Conservation (phyloP, 306 rosid species). For the Leucaena leucocephala region DNA sequence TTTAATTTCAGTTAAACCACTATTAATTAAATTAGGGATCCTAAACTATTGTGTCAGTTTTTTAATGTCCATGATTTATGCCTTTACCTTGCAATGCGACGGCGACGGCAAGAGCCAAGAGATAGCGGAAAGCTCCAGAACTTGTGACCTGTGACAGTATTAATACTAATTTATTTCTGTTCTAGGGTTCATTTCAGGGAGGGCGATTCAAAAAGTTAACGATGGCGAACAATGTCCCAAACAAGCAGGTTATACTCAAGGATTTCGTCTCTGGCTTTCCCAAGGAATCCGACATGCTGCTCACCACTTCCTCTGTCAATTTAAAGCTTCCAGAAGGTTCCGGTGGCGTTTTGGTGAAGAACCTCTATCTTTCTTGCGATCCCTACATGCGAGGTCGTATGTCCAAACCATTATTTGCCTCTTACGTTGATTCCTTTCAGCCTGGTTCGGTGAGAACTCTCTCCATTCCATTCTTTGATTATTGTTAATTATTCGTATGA, state of each 20-base stretch:
- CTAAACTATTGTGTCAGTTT: too few species aligned
- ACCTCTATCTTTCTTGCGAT: constrained; percentile 17
- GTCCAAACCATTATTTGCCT: neutral
- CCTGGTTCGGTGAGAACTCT: constrained; percentile 14
- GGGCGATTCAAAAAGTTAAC: too few species aligned
- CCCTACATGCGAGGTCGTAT: neutral
- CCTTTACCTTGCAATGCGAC: too few species aligned
- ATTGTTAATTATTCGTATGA: neutral
- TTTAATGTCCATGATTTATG: too few species aligned
- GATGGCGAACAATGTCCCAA: neutral
- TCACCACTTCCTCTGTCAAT: neutral
- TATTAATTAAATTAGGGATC: too few species aligned
- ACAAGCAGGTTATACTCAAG: constrained; percentile 13
- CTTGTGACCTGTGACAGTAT: too few species aligned
- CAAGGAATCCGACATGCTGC: too few species aligned
- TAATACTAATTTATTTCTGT: too few species aligned
- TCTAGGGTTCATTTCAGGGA: too few species aligned
- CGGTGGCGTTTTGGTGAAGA: constrained; percentile 15
- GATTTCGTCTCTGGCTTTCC: neutral
- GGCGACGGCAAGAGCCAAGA: too few species aligned
- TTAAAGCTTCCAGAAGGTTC: constrained; percentile 17
- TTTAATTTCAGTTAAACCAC: too few species aligned
- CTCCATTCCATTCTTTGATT: neutral
- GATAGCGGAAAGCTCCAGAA: too few species aligned
- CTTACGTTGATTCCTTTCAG: constrained; percentile 17